These are phyloP conservation scores for Trichocladium antarcticum DNA, from an alignment of 495 filamentous ascomycete species.

Conservation along the genomic window DNA sequence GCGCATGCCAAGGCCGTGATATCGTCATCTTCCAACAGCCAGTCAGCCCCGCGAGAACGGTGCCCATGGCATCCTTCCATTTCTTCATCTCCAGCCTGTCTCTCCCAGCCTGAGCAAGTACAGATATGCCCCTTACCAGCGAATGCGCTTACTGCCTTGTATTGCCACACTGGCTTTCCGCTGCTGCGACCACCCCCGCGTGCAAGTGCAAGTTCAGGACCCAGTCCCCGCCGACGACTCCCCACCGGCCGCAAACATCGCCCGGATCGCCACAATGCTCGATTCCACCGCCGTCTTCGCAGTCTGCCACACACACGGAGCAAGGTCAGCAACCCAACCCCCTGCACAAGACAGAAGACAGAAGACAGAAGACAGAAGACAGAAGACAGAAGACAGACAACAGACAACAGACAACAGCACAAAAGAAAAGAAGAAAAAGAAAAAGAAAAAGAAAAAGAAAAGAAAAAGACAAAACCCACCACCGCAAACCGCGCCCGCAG, in stretches of 20 bases:
- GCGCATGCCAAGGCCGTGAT: too few species aligned
- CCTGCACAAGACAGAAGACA: background rate
- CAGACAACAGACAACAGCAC: slow-evolving; percentile 21
- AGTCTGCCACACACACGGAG: slow-evolving; percentile 13
- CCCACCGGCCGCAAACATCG: slow-evolving; percentile 20
- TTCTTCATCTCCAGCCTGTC: too few species aligned
- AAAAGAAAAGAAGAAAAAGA: slow-evolving; percentile 6
- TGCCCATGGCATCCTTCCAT: too few species aligned
- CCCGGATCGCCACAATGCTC: slow-evolving; percentile 29
- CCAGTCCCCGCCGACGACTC: too few species aligned
- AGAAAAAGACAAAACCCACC: slow-evolving; percentile 19
- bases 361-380: too few species aligned
- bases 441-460: background rate
- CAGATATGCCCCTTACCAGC: too few species aligned
- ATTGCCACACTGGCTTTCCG: too few species aligned
- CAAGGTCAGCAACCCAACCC: slow-evolving; percentile 11
- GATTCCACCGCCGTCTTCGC: slow-evolving; percentile 32
- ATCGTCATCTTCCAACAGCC: too few species aligned
- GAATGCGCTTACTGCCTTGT: too few species aligned
- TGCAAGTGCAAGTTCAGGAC: too few species aligned
- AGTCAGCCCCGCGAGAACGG: too few species aligned
- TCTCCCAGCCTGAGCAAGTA: too few species aligned
- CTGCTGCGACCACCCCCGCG: slow-evolving; percentile 23
- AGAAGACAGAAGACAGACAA: background rate
- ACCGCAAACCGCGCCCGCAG: slow-evolving; percentile 24